Base-by-base conservation (phyloP, 495 filamentous ascomycete genomes). In the Aspergillus heteromorphus region DNA sequence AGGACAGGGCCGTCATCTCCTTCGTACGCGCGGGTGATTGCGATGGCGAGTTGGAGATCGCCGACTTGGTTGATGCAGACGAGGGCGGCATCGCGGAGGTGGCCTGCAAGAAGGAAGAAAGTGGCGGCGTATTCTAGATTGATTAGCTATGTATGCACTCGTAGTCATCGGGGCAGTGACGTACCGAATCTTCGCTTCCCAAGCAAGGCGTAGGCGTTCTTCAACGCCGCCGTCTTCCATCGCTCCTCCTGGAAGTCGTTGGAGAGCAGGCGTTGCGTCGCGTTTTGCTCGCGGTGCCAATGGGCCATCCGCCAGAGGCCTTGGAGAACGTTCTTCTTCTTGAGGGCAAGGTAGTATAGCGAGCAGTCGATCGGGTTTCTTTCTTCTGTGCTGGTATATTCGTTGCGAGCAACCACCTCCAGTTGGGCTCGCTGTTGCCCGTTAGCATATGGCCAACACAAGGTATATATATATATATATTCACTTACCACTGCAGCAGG, bases 171-270 rank as follows among this genome's bases (percentile, higher is more conserved):
- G 13, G 16, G 10, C 5, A 7, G 27, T 14, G 19, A 50, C 79
- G 58, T 71, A 92, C 88, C 87, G 70, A 95, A 96, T 62, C 93
- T 79, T 34, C 87, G 83, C 71, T 91, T 93, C 40, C 91, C 92
- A 65, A 97, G 85, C 53, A 99, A 67, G n/a, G 92, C 92, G 70
- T 95, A 99, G 1, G 93, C 93, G 64, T 99, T 99, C 71, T 99
- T 99, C 53, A 95, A 68, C 10, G 95, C 93, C 2, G 90, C 85
- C 1, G 89, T 96, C 72, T 83, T 87, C 91, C 93, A 96, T 57
- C 88, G 84, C 10, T 80, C 73, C 51, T 95, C 87, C 4, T 82
- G 75, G 70, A 99, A 99, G 67, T 97, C 88, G 59, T 96, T 95
- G 6, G 84, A 79, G 16, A 99, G 70, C 20, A 99, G 75, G 49